Evolutionary conservation across 805 yeast genomes (phyloP).

Genomic region (Jamesozyma rosinii): DNA sequence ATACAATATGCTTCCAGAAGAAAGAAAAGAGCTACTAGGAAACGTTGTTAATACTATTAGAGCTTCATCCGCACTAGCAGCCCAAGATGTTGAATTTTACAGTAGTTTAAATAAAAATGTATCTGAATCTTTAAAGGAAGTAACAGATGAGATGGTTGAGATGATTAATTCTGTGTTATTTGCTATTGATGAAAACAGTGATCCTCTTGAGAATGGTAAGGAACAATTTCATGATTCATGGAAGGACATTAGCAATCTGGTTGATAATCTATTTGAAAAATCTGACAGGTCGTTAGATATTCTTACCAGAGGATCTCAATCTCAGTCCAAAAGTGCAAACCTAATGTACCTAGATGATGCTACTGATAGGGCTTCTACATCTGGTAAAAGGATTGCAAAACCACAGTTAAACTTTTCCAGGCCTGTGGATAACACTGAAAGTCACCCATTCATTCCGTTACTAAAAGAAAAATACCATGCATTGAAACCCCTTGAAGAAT

Average conservation of each 20-base stretch:
- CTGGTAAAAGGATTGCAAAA: slow-evolving; percentile 37
- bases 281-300: slow-evolving; percentile 60
- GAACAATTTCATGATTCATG: slow-evolving; percentile 43
- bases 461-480: slow-evolving; percentile 67
- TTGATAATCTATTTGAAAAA: slow-evolving; percentile 69
- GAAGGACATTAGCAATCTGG: slow-evolving; percentile 49
- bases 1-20: slow-evolving; percentile 4
- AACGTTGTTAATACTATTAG: slow-evolving; percentile 40
- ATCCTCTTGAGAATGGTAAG: slow-evolving; percentile 28
- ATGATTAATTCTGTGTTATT: slow-evolving; percentile 40
- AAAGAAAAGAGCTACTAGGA: slow-evolving; percentile 6
- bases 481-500: slow-evolving; percentile 45
- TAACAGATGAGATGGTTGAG: slow-evolving; percentile 37
- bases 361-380: slow-evolving; percentile 10
- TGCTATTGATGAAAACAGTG: slow-evolving; percentile 30
- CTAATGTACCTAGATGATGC: slow-evolving; percentile 47
- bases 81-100: slow-evolving; percentile 74
- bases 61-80: slow-evolving; percentile 58
- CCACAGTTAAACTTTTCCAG: slow-evolving; percentile 59
- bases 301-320: slow-evolving; percentile 16
- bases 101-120: slow-evolving; percentile 48
- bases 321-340: slow-evolving; percentile 13
- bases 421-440: slow-evolving; percentile 59
- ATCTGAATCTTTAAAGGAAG: slow-evolving; percentile 32
- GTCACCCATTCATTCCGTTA: slow-evolving; percentile 68